Percentiles rank a stretch among this genome's conserved stretches.
Conservation (phyloP, 768 basidiomycete genomes). For the Crucibulum laeve region DNA sequence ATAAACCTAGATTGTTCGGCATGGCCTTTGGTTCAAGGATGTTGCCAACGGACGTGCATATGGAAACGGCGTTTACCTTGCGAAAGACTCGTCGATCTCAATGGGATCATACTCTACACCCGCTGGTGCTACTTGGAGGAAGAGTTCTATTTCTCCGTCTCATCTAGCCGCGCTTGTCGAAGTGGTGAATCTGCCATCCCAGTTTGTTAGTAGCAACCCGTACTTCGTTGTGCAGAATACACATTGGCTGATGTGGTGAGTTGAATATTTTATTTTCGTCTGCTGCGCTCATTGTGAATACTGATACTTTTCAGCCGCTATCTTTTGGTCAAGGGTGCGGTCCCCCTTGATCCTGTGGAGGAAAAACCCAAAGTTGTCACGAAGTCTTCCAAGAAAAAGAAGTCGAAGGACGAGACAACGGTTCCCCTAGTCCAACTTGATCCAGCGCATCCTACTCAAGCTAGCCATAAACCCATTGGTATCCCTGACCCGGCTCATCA, state of each 20-base stretch:
- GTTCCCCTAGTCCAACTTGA: constrained; percentile 46
- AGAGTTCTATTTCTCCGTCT: constrained; percentile 41
- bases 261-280: background rate
- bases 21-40: constrained; percentile 62
- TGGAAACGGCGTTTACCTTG: constrained; percentile 70
- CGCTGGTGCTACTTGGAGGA: constrained; percentile 39
- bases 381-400: constrained; percentile 9
- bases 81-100: constrained; percentile 51
- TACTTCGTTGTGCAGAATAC: constrained; percentile 61
- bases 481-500: constrained; percentile 59
- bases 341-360: constrained; percentile 2
- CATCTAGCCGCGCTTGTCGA: constrained; percentile 60
- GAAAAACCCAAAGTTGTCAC: constrained; percentile 4
- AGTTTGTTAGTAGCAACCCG: constrained; percentile 49
- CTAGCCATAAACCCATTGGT: constrained; percentile 31
- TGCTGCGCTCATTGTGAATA: background rate
- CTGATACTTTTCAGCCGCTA: constrained; percentile 50
- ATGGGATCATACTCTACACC: constrained; percentile 36
- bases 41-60: constrained; percentile 56
- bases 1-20: constrained; percentile 56
- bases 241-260: constrained; percentile 69
- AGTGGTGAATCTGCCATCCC: constrained; percentile 53
- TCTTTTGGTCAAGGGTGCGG: constrained; percentile 45
- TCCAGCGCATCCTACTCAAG: constrained; percentile 37
- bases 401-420: constrained; percentile 4